Base-by-base conservation (phyloP, 2,329 filamentous ascomycete genomes). In the Ambrosiella beaveri region DNA sequence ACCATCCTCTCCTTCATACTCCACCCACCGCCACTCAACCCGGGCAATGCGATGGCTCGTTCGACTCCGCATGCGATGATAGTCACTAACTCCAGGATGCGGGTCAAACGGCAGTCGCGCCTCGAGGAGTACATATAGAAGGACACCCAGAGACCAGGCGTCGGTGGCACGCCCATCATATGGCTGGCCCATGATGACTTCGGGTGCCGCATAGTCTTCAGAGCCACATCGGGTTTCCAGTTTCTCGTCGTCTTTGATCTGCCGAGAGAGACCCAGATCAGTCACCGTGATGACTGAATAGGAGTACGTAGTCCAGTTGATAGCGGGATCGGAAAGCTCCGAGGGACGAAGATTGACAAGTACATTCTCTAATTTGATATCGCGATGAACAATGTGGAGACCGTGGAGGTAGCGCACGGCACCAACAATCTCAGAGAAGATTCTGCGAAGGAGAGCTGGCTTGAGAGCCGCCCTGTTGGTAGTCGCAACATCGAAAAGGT, bases 351-450 rank as follows among this genome's bases (percentile, higher is more conserved):
- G 75, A 67, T 95, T 97, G 65, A 97, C 85, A 37, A 98, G 82
- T 47, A 96, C 88, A 69, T 97, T 88, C 75, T 98, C 93, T 60
- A 98, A 82, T 72, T 98, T 98, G 70, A 98, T 94, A 69, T 98
- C 93, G 61, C 93, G 82, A 68, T 98, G 93, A 57, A 97, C 91
- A 67, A 98, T 95, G 64, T 81, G 84, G 65, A 86, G 76, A 57
- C 80, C 75, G 69, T 98, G 93, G 54, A 98, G 74, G 71, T 97
- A 96, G 59, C 78, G 79, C 40, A 95, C 84, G 0, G 91, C 93
- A 61, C 80, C 83, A 27, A 97, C 83, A 62, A 97, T 70, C 69
- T 98, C 93, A 12, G 90, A 78, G 69, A 96, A 96, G 59, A 97
- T 89, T 56, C 93, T 81, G 63, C 88, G 80, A 54, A 96, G 76